phyloP scores from a whole-genome alignment of 768 basidiomycete genomes.

The Russula vinacea region DNA sequence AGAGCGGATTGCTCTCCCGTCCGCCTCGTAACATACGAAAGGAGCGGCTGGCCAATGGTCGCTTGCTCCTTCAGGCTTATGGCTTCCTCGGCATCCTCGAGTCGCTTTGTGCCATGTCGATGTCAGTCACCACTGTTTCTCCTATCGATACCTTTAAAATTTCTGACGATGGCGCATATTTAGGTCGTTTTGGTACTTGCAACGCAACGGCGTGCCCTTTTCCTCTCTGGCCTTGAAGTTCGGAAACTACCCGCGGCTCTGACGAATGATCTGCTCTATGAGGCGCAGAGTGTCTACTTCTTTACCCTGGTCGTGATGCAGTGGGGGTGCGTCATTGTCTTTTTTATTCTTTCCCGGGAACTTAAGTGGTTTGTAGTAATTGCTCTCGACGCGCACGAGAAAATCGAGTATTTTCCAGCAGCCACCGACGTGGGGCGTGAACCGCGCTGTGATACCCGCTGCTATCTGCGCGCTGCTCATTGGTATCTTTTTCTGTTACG shows the following conservation, averaged over 20 bases:
- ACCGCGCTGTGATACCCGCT: slow-evolving; percentile 42
- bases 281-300: slow-evolving; percentile 53
- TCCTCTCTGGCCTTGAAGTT: slow-evolving; percentile 47
- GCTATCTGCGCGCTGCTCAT: slow-evolving; percentile 45
- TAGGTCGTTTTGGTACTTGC: slow-evolving; percentile 45
- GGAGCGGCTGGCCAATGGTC: slow-evolving; percentile 53
- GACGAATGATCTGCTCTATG: slow-evolving; percentile 42
- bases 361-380: slow-evolving; percentile 35
- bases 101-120: slow-evolving; percentile 47
- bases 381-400: slow-evolving; percentile 55
- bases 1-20: slow-evolving; percentile 53
- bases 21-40: slow-evolving; percentile 55
- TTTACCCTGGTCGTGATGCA: slow-evolving; percentile 57
- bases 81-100: slow-evolving; percentile 52
- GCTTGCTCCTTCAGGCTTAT: slow-evolving; percentile 56
- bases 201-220: slow-evolving; percentile 49
- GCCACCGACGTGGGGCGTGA: slow-evolving; percentile 47
- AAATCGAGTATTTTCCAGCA: slow-evolving; percentile 54
- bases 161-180: neutral
- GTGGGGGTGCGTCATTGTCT: slow-evolving; percentile 39
- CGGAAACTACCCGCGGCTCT: slow-evolving; percentile 40
- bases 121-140: slow-evolving; percentile 35
- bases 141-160: neutral
- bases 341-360: neutral
- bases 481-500: slow-evolving; percentile 44